Conservation (phyloP, 2,329 filamentous ascomycete genomes). For the Dactylonectria macrodidyma region DNA sequence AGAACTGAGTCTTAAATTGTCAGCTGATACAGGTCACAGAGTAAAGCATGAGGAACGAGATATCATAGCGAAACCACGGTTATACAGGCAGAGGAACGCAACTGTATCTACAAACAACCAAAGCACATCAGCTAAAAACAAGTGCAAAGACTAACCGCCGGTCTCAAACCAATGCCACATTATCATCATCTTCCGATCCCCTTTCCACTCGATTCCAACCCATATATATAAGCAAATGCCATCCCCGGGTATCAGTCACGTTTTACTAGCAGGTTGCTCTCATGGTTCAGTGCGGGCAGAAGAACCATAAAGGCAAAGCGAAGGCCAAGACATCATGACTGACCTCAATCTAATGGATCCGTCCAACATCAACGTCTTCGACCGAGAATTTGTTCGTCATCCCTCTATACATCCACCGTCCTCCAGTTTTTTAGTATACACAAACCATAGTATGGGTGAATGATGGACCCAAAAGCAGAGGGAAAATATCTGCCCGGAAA, state of each 20-base stretch:
- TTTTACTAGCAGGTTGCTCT: background rate
- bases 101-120: constrained; percentile 17
- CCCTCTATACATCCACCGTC: constrained; percentile 20
- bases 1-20: no score
- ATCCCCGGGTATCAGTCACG: background rate
- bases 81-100: constrained; percentile 8
- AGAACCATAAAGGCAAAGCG: constrained; percentile 1
- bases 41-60: background rate
- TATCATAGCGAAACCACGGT: background rate
- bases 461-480: constrained; percentile 14
- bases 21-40: background rate
- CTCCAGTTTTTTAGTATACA: constrained; percentile 27
- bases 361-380: constrained; percentile 23
- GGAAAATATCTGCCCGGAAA: background rate
- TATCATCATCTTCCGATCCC: constrained; percentile 27
- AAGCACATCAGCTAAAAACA: background rate
- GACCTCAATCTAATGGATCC: constrained; percentile 12
- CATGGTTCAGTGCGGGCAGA: background rate
- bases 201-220: background rate
- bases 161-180: constrained; percentile 22
- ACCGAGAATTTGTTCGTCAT: constrained; percentile 6
- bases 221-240: constrained; percentile 3
- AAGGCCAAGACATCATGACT: background rate
- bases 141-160: constrained; percentile 13
- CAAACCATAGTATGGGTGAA: constrained; percentile 15